Percentiles rank a stretch among this genome's conserved stretches.
phyloP scores from a whole-genome alignment of 2,329 filamentous ascomycete species.

The Ambrosiella beaveri region DNA sequence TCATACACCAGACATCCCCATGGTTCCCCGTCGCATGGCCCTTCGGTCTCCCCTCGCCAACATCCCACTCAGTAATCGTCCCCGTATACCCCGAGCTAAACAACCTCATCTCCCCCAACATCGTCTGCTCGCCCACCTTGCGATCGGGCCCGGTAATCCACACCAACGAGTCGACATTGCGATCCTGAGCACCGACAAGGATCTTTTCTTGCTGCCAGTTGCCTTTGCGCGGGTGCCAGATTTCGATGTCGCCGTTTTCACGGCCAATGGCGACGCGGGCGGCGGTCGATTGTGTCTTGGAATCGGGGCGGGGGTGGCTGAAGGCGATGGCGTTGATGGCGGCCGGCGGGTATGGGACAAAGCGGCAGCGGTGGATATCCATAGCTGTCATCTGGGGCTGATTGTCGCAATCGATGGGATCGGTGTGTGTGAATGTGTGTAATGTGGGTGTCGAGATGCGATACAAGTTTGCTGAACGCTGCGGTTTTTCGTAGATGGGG shows the following conservation, averaged over 20 bases:
- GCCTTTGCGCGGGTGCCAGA: conserved; percentile 79
- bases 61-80: conserved; percentile 86
- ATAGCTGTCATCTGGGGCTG: conserved; percentile 29
- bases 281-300: conserved; percentile 33
- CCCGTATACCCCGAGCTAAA: conserved; percentile 95
- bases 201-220: conserved; percentile 81
- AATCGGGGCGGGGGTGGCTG: conserved; percentile 48
- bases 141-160: conserved; percentile 82
- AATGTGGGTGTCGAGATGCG: background rate
- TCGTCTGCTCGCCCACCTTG: conserved; percentile 35
- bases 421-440: background rate
- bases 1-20: conserved; percentile 93
- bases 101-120: conserved; percentile 57
- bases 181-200: conserved; percentile 64
- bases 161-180: conserved; percentile 75
- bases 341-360: conserved; percentile 79
- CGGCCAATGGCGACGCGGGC: conserved; percentile 74
- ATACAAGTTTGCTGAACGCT: background rate
- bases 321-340: conserved; percentile 92
- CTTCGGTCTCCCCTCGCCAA: conserved; percentile 59
- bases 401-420: background rate
- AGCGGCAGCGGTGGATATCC: conserved; percentile 95
- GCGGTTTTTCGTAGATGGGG: too few species aligned
- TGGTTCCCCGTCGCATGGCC: conserved; percentile 81
- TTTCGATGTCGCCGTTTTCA: conserved; percentile 89